Conservation (phyloP, 495 filamentous ascomycete genomes). For the Aspergillus taichungensis region DNA sequence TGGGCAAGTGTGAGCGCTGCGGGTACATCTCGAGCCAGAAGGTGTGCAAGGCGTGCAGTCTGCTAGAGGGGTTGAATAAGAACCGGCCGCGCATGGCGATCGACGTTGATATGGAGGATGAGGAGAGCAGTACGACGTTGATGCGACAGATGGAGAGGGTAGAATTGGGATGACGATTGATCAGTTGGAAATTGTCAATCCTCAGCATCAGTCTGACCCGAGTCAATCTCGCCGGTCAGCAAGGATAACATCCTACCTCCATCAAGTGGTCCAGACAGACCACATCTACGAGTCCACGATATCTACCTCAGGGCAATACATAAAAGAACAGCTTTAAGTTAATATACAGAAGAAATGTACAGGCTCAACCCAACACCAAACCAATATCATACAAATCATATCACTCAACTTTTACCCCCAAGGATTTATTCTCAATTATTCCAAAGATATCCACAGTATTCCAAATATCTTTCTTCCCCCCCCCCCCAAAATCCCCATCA, state of each 20-base stretch:
- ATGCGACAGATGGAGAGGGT: conserved; percentile 46
- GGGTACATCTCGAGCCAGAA: conserved; percentile 93
- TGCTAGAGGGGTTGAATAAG: conserved; percentile 88
- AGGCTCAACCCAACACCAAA: too few relatives aligned
- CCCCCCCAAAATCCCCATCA: neutral
- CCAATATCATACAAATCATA: too few relatives aligned
- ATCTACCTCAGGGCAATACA: too few relatives aligned
- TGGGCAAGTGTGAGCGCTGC: conserved; percentile 77
- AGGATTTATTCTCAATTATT: too few relatives aligned
- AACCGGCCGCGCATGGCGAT: conserved; percentile 74
- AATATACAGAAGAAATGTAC: too few relatives aligned
- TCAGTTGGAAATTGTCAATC: too few relatives aligned
- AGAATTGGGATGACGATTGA: conserved; percentile 25
- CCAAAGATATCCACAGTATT: too few relatives aligned
- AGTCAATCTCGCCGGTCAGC: too few relatives aligned
- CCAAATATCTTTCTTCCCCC: neutral
- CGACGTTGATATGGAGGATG: conserved; percentile 46
- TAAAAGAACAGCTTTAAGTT: too few relatives aligned
- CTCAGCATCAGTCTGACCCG: neutral
- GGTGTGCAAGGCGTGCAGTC: conserved; percentile 88
- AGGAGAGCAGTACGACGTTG: conserved; percentile 47
- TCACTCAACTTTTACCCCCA: too few relatives aligned
- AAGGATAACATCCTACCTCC: neutral
- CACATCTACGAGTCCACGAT: too few relatives aligned
- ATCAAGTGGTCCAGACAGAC: conserved; percentile 5